Evolutionary conservation across 2,329 filamentous ascomycete genomes (phyloP).

Genomic region (Aspergillus bombycis): DNA sequence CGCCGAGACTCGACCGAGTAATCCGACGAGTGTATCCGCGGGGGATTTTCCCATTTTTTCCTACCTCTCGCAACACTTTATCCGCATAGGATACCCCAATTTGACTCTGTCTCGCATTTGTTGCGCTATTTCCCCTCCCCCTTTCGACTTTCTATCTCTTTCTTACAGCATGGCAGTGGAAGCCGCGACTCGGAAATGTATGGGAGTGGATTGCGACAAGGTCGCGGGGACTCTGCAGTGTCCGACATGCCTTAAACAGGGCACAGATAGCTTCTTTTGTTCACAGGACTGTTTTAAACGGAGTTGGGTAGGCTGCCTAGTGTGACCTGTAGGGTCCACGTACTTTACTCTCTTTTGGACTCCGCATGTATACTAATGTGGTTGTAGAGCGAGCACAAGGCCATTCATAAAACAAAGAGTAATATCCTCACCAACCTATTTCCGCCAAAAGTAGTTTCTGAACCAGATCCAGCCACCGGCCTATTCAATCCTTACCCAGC

Average conservation of each 20-base stretch:
- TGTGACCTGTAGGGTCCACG: slow-evolving; percentile 29
- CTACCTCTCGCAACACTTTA: slow-evolving; percentile 8
- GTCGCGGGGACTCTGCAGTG: slow-evolving; percentile 86
- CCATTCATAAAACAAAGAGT: slow-evolving; percentile 78
- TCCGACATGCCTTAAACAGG: slow-evolving; percentile 89
- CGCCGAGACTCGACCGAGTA: neutral
- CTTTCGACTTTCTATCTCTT: neutral
- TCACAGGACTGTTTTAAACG: slow-evolving; percentile 98
- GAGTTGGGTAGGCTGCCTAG: slow-evolving; percentile 77
- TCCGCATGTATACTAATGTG: slow-evolving; percentile 16
- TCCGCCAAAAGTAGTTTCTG: slow-evolving; percentile 81
- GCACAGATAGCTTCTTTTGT: slow-evolving; percentile 93
- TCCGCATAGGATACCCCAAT: neutral
- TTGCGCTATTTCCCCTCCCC: neutral
- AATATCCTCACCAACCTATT: slow-evolving; percentile 73
- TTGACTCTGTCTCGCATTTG: neutral
- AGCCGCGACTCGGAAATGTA: slow-evolving; percentile 58
- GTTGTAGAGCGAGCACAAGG: slow-evolving; percentile 76
- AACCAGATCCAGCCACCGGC: slow-evolving; percentile 88
- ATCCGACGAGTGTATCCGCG: slow-evolving; percentile 7
- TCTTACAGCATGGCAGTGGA: slow-evolving; percentile 32
- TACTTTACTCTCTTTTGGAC: slow-evolving; percentile 9
- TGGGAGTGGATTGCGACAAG: slow-evolving; percentile 81
- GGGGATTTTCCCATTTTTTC: slow-evolving; percentile 16
- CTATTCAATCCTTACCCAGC: slow-evolving; percentile 90